phyloP scores from a whole-genome alignment of 2,329 filamentous ascomycete species.

The Aspergillus pseudoterreus region DNA sequence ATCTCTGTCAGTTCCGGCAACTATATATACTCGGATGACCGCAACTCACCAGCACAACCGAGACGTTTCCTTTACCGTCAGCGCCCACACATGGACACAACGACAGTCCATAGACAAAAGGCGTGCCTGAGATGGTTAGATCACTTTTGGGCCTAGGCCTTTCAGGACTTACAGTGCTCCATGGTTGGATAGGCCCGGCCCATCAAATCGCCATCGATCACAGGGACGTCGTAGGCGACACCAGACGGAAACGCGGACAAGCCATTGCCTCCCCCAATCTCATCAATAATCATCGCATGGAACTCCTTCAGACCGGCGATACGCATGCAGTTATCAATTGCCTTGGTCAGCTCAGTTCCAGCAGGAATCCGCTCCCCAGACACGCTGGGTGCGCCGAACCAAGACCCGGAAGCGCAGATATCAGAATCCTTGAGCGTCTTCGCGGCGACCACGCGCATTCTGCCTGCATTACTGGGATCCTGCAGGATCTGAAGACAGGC shows the following conservation, averaged over 20 bases:
- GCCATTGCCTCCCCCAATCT: constrained; percentile 36
- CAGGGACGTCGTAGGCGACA: constrained; percentile 34
- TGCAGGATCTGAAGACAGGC: constrained; percentile 39
- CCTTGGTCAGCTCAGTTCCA: constrained; percentile 3
- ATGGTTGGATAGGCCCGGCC: constrained; percentile 42
- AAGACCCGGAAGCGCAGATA: constrained; percentile 42
- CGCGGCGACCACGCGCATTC: constrained; percentile 40
- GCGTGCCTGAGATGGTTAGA: not conserved
- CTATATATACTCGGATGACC: not conserved
- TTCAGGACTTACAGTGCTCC: constrained; percentile 12
- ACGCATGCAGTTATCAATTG: constrained; percentile 13
- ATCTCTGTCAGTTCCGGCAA: not conserved
- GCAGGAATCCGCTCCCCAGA: constrained; percentile 13
- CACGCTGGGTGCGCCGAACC: constrained; percentile 37
- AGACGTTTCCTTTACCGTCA: constrained; percentile 42
- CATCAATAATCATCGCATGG: constrained; percentile 25
- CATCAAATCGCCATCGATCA: constrained; percentile 47
- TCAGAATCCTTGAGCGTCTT: constrained; percentile 37
- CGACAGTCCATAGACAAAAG: not conserved
- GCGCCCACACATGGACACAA: constrained; percentile 29
- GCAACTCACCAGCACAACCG: constrained; percentile 15
- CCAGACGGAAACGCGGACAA: constrained; percentile 25
- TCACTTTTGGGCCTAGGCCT: not conserved
- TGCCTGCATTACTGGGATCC: constrained; percentile 17
- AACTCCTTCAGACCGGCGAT: constrained; percentile 30